These are phyloP conservation scores for Diaporthe nobilis DNA, from an alignment of 2,329 filamentous ascomycete species.

Conservation along the genomic window DNA sequence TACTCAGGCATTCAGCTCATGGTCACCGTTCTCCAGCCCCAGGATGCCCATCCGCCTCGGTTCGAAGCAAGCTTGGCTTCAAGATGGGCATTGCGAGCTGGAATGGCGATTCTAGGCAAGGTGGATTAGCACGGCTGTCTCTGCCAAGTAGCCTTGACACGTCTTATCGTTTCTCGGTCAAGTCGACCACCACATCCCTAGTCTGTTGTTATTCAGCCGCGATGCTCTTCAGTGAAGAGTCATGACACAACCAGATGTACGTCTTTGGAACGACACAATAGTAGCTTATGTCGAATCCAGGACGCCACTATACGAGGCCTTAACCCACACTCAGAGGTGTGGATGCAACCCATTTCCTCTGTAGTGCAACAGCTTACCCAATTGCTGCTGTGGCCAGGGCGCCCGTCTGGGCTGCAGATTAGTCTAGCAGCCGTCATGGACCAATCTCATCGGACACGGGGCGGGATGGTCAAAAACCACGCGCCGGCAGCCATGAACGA, in stretches of 20 bases:
- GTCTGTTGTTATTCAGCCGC: too few relatives aligned
- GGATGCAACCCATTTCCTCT: too few relatives aligned
- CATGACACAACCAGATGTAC: neutral
- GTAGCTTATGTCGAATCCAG: too few relatives aligned
- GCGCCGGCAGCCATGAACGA: slow-evolving; percentile 1
- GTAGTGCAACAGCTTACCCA: neutral
- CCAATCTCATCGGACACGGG: slow-evolving; percentile 21
- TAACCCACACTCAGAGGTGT: too few relatives aligned
- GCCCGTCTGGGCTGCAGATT: neutral
- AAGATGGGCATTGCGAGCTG: neutral
- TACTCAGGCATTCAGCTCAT: neutral
- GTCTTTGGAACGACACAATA: neutral
- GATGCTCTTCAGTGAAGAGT: neutral
- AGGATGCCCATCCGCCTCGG: neutral
- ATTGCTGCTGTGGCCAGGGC: neutral
- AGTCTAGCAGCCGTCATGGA: slow-evolving; percentile 3
- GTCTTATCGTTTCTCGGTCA: neutral
- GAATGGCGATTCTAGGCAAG: too few relatives aligned
- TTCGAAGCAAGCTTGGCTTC: neutral
- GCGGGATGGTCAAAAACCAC: slow-evolving; percentile 16
- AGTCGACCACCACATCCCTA: neutral
- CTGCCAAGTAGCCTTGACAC: neutral
- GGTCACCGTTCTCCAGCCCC: neutral
- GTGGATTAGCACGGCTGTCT: neutral
- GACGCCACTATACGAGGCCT: too few relatives aligned